phyloP scores from a whole-genome alignment of 495 filamentous ascomycete species.

The Neurospora sp. region DNA sequence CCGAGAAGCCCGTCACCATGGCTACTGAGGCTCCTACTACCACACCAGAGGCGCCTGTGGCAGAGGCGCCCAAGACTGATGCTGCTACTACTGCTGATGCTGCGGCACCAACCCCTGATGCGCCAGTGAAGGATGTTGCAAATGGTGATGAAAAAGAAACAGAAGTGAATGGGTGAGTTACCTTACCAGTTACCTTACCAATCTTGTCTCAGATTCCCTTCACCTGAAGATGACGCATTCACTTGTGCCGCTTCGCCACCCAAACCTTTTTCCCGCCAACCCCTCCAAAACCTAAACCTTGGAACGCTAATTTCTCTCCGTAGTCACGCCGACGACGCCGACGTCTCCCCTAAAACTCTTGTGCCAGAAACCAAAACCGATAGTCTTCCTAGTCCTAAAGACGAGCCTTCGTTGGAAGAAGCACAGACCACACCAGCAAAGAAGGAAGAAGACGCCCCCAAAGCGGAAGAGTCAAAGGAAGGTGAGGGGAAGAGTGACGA shows the following conservation, averaged over 20 bases:
- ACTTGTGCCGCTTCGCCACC: neutral
- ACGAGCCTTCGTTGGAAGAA: neutral
- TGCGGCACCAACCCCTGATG: constrained; percentile 1
- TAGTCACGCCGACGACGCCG: neutral
- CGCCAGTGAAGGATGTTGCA: constrained; percentile 28
- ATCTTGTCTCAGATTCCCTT: neutral
- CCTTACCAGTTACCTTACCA: neutral
- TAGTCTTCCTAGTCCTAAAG: neutral
- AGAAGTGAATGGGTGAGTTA: constrained; percentile 23
- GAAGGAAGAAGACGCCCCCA: neutral
- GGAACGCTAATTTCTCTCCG: neutral
- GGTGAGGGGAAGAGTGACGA: neutral
- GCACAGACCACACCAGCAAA: neutral
- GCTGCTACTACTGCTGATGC: neutral
- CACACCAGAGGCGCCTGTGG: neutral
- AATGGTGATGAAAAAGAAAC: constrained; percentile 7
- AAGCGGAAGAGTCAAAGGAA: neutral
- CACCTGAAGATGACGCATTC: neutral
- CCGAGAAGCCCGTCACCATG: constrained; percentile 40
- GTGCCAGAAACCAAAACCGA: neutral
- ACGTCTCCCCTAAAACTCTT: neutral
- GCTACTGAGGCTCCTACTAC: constrained; percentile 14
- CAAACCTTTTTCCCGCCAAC: neutral
- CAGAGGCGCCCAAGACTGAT: neutral
- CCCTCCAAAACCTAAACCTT: neutral